Evolutionary conservation across 768 basidiomycete genomes (phyloP), one percentile per base, ranked within the genome.

Genomic region (Russula lepida): DNA sequence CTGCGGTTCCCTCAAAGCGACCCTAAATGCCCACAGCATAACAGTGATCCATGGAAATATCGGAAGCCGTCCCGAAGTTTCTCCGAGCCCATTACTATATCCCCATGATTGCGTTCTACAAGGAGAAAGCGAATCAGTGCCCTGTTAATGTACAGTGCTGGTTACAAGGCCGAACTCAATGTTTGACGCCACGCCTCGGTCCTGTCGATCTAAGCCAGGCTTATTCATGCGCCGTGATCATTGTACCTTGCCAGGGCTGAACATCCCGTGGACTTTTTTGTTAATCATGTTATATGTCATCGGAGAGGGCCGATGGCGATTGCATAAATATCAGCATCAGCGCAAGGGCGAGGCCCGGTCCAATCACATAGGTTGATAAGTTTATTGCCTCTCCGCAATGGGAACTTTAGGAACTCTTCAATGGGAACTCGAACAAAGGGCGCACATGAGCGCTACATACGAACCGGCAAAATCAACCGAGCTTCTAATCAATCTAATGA

Each of bases 21-120:
- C 12, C 33, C 6, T 46, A 23, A 21, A 23, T 21, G 41, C 7
- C 41, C 41, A 19, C 19, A 41, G 41, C 17, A 9, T 19, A 19
- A 4, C 1, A 12, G 21, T 39, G 28, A 41, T 54, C 37, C 21
- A 32, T 53, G 17, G 28, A 27, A 43, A 51, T 23, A 30, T 51
- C 60, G 60, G 60, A 56, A 28, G n/a, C 4, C 56, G 56, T n/a
- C 8, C 61, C 51, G 44, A 48, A n/a, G 30, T 44, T 12, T 27
- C 30, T 33, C 33, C n/a, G n/a, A n/a, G n/a, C n/a, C n/a, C n/a
- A 23, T 30, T 52, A n/a, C n/a, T n/a, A n/a, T n/a, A 57, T 57
- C 52, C 61, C 51, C 46, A 28, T 47, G 2, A 30, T 13, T 44
- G 25, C 23, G 28, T 46, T 15, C 50, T 46, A 27, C 51, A 58